These are phyloP conservation scores for Zygosaccharomyces pseudorouxii DNA, from an alignment of 805 yeast species.

Conservation along the genomic window DNA sequence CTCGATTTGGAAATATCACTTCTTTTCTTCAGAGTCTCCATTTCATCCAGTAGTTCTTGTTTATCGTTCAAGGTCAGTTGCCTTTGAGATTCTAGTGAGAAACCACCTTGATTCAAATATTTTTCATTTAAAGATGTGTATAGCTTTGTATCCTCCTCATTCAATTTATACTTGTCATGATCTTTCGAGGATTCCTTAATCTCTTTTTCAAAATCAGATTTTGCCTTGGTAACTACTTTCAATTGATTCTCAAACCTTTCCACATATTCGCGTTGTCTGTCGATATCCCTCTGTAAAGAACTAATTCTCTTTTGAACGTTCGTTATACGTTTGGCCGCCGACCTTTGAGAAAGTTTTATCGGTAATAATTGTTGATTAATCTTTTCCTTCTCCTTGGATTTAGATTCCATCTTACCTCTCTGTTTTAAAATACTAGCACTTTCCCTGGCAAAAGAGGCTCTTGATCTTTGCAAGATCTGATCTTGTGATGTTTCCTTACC, in stretches of 20 bases:
- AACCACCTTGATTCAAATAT: slow-evolving; percentile 55
- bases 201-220: slow-evolving; percentile 37
- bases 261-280: slow-evolving; percentile 45
- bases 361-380: slow-evolving; percentile 53
- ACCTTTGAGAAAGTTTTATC: slow-evolving; percentile 49
- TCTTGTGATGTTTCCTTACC: slow-evolving; percentile 37
- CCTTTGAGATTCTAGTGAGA: slow-evolving; percentile 49
- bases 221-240: slow-evolving; percentile 40
- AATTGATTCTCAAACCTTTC: slow-evolving; percentile 45
- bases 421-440: slow-evolving; percentile 41
- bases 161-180: slow-evolving; percentile 36
- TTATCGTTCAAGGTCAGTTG: slow-evolving; percentile 41
- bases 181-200: slow-evolving; percentile 28
- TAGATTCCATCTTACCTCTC: slow-evolving; percentile 37
- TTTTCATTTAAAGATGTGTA: slow-evolving; percentile 55
- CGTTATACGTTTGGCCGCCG: slow-evolving; percentile 44
- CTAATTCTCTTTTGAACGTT: slow-evolving; percentile 45
- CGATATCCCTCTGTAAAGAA: slow-evolving; percentile 49
- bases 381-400: slow-evolving; percentile 40
- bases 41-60: slow-evolving; percentile 40
- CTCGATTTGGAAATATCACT: slow-evolving; percentile 36
- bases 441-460: slow-evolving; percentile 45
- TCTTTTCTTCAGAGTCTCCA: slow-evolving; percentile 37
- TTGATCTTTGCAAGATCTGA: slow-evolving; percentile 36
- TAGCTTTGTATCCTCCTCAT: slow-evolving; percentile 48